Evolutionary conservation across 495 filamentous ascomycete species (phyloP).

Genomic region (Tuber umbilicatum): DNA sequence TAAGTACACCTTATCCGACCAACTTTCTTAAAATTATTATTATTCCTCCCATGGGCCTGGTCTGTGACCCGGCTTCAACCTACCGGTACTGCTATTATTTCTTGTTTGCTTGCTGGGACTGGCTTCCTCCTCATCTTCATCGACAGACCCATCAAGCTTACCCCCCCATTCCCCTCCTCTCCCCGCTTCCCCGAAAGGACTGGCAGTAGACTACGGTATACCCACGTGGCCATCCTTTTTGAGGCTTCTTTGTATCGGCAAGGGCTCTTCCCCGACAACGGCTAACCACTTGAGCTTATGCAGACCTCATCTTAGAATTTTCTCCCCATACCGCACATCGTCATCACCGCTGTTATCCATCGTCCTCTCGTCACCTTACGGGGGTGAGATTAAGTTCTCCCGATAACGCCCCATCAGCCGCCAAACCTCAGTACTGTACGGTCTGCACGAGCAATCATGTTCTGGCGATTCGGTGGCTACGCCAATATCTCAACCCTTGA

Average conservation of each 20-base stretch:
- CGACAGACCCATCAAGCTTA: slow-evolving; percentile 11
- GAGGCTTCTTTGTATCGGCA: slow-evolving; percentile 5
- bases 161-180: slow-evolving; percentile 18
- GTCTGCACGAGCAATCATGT: slow-evolving; percentile 58
- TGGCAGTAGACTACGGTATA: slow-evolving; percentile 2
- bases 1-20: not conserved
- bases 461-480: slow-evolving; percentile 98
- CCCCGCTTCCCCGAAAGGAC: slow-evolving; percentile 11
- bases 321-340: slow-evolving; percentile 13
- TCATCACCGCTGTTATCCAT: slow-evolving; percentile 12
- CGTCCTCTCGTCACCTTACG: slow-evolving; percentile 20
- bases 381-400: slow-evolving; percentile 35
- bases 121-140: slow-evolving; percentile 23
- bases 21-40: not conserved
- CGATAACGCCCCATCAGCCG: slow-evolving; percentile 33
- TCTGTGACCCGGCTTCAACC: not conserved
- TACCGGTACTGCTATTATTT: slow-evolving; percentile 6
- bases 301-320: slow-evolving; percentile 31
- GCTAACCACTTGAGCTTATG: slow-evolving; percentile 36
- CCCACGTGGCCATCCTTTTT: not conserved
- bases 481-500: slow-evolving; percentile 94
- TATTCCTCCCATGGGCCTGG: not conserved
- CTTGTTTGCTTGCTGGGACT: slow-evolving; percentile 9
- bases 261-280: slow-evolving; percentile 17
- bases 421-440: slow-evolving; percentile 19